These are phyloP conservation scores for Podospora sp. DNA, from an alignment of 495 filamentous ascomycete genomes.

Conservation along the genomic window DNA sequence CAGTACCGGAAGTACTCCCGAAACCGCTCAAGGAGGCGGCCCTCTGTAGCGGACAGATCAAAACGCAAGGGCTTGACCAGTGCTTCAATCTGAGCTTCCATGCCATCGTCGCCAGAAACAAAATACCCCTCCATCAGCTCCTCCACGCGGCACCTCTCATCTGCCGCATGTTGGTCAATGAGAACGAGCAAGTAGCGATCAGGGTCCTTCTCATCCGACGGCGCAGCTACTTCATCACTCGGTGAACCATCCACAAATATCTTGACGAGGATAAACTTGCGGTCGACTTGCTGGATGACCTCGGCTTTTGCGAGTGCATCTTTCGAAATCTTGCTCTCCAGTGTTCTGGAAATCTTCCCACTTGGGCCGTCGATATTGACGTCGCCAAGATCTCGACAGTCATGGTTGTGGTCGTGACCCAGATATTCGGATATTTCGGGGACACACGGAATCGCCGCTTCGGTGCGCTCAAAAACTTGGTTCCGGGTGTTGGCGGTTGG, in stretches of 20 bases:
- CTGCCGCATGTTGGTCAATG: slow-evolving; percentile 93
- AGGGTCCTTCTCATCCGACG: background rate
- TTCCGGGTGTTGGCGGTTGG: slow-evolving; percentile 30
- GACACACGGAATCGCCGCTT: slow-evolving; percentile 41
- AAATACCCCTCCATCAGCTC: slow-evolving; percentile 55
- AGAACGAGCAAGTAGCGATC: slow-evolving; percentile 59
- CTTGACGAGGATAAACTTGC: slow-evolving; percentile 82
- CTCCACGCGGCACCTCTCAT: slow-evolving; percentile 85
- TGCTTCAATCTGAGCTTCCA: slow-evolving; percentile 28
- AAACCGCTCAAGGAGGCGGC: slow-evolving; percentile 56
- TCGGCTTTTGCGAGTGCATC: slow-evolving; percentile 60
- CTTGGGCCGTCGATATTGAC: slow-evolving; percentile 18
- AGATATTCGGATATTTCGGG: slow-evolving; percentile 28
- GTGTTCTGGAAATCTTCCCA: slow-evolving; percentile 18
- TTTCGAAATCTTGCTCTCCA: slow-evolving; percentile 66
- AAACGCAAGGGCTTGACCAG: slow-evolving; percentile 62
- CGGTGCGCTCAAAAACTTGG: slow-evolving; percentile 40
- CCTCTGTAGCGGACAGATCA: slow-evolving; percentile 61
- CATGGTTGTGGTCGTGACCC: slow-evolving; percentile 5
- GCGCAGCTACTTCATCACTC: background rate
- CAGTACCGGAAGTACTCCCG: slow-evolving; percentile 62
- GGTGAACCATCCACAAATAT: slow-evolving; percentile 34
- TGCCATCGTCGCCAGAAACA: background rate
- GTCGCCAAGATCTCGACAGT: slow-evolving; percentile 9
- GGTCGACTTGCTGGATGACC: slow-evolving; percentile 82